Evolutionary conservation across 495 filamentous ascomycete species (phyloP).

Genomic region (Neurospora terricola): DNA sequence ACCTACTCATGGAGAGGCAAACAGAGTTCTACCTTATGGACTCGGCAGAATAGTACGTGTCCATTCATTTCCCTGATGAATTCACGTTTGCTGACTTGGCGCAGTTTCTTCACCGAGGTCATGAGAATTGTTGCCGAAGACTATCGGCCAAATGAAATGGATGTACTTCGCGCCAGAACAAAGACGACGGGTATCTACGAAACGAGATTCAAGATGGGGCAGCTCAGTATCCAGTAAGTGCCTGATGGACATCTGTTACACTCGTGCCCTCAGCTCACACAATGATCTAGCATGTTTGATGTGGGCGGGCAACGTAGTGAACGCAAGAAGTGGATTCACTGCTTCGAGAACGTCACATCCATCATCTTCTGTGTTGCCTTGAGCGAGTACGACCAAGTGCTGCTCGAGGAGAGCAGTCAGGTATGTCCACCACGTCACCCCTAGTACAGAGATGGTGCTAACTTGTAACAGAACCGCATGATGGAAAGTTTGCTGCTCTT

Average conservation of each 20-base stretch:
- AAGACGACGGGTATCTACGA: constrained; percentile 99
- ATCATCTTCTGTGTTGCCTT: constrained; percentile 98
- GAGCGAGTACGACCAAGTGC: constrained; percentile 96
- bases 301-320: constrained; percentile 95
- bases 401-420: constrained; percentile 95
- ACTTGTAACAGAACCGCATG: constrained; percentile 74
- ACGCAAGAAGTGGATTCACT: constrained; percentile 99
- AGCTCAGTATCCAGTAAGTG: constrained; percentile 94
- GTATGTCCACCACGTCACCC: constrained; percentile 34
- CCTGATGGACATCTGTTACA: not conserved
- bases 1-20: constrained; percentile 79
- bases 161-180: constrained; percentile 88
- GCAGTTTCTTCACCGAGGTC: constrained; percentile 91
- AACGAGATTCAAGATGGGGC: constrained; percentile 94
- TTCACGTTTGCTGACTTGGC: constrained; percentile 2
- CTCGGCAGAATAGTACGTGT: constrained; percentile 88
- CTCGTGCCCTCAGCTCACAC: constrained; percentile 10
- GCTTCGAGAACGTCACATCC: constrained; percentile 99
- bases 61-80: not conserved
- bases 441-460: constrained; percentile 5
- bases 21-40: constrained; percentile 99
- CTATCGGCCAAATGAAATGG: constrained; percentile 84
- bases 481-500: constrained; percentile 97
- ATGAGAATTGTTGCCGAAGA: constrained; percentile 72
- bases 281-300: constrained; percentile 79